Evolutionary conservation across 2,329 filamentous ascomycete species (phyloP), one percentile per base, ranked within the genome.

Genomic region (Diaporthe ampelina): DNA sequence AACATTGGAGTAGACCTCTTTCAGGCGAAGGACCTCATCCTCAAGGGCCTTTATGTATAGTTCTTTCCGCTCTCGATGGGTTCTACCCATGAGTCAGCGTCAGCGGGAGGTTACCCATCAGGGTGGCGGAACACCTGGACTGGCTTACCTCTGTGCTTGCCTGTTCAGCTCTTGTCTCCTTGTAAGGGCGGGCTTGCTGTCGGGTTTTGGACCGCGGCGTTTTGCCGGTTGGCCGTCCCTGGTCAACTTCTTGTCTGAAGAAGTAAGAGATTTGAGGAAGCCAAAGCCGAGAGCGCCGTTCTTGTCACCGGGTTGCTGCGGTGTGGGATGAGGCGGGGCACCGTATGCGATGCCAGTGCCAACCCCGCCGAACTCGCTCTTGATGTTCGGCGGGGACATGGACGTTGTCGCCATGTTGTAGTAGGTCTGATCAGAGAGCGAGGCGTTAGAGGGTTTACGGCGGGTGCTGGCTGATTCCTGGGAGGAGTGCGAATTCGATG

Each of bases 51-150:
- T 97, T 86, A 98, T 97, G 83, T 98, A 98, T 79, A 95, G 90
- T 84, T 98, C 97, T 83, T 98, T 98, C 78, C 97, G 92, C 85
- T 98, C 97, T 73, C 97, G 95, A 84, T 99, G 97, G 24, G 97
- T 98, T 81, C 97, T 98, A 81, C 73, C 68, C 24, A 81, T 45
- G 13, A 81, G 74, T 32, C 63, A 67, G 37, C 56, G 67, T 78
- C 73, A 77, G 75, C 50, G 24, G 24, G 19, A 24, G 21, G 21
- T 29, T 24, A 11, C 17, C 17, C 24, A 26, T 4, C 35, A 19
- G 13, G 29, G 17, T 24, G 37, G 11, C 7, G n/a, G 10, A 21
- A 40, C 2, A 59, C 70, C 76, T 48, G 35, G n/a, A 10, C 48
- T 19, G 35, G 56, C 84, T 78, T 90, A 97, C 95, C 95, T 93